Conservation (phyloP, 371 early-diverging fungal genomes). For the Apophysomyces trapeziformis region DNA sequence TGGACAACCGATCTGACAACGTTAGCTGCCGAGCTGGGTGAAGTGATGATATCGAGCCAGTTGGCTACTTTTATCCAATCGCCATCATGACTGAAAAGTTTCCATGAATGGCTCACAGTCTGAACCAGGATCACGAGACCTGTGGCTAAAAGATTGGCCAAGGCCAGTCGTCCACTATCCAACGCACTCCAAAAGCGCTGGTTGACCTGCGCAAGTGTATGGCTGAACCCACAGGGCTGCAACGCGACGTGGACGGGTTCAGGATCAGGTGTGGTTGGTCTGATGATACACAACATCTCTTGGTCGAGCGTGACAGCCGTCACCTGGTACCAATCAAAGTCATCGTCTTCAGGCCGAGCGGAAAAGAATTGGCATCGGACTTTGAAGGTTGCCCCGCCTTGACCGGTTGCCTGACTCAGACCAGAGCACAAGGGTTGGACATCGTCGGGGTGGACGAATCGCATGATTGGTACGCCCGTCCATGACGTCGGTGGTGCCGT, state of each 20-base stretch:
- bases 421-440: conserved; percentile 19
- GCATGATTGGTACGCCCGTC: conserved; percentile 24
- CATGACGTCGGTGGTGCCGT: conserved; percentile 11
- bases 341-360: background rate
- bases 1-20: conserved; percentile 6
- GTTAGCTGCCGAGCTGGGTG: background rate
- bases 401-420: conserved; percentile 17
- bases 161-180: background rate
- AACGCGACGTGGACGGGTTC: background rate
- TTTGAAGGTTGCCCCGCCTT: conserved; percentile 8
- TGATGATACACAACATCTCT: conserved; percentile 16
- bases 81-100: background rate
- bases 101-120: background rate
- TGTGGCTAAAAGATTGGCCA: background rate
- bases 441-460: conserved; percentile 30
- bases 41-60: background rate
- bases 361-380: conserved; percentile 9
- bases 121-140: conserved; percentile 5
- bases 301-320: conserved; percentile 10
- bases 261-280: conserved; percentile 11
- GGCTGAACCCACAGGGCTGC: background rate
- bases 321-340: conserved; percentile 12
- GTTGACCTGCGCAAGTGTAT: background rate
- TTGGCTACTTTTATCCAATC: background rate
- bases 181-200: background rate